Percentiles rank a stretch among this genome's conserved stretches.
Evolutionary conservation across 2,329 filamentous ascomycete genomes (phyloP).

Genomic region (Nannizzia gypsea): DNA sequence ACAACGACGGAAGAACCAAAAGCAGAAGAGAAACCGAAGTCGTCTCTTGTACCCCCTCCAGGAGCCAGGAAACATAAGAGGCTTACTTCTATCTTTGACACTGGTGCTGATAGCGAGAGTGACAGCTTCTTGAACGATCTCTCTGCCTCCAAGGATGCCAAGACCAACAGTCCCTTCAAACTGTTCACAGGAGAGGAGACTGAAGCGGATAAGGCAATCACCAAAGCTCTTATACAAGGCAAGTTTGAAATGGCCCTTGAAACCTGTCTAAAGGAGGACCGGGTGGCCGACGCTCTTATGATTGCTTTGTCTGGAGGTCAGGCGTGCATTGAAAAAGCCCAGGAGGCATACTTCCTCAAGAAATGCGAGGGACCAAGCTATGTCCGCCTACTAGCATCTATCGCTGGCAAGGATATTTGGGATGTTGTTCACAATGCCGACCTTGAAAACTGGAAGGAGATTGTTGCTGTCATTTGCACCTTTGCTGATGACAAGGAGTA

Average conservation of each 20-base stretch:
- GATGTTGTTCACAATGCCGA: conserved; percentile 96
- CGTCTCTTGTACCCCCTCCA: conserved; percentile 28
- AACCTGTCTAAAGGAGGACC: conserved; percentile 74
- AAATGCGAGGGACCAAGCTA: conserved; percentile 81
- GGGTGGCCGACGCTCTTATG: conserved; percentile 92
- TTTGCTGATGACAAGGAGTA: conserved; percentile 88
- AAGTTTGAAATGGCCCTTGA: conserved; percentile 84
- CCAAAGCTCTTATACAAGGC: conserved; percentile 75
- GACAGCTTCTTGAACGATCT: conserved; percentile 82
- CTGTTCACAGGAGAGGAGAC: conserved; percentile 77
- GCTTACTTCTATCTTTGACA: conserved; percentile 71
- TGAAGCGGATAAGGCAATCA: conserved; percentile 73
- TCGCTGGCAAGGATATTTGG: conserved; percentile 95
- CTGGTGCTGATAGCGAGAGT: conserved; percentile 58
- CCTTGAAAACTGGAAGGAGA: conserved; percentile 87
- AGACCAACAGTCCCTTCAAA: conserved; percentile 88
- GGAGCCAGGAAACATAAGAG: conserved; percentile 48
- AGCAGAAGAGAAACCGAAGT: conserved; percentile 9
- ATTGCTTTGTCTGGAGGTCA: conserved; percentile 95
- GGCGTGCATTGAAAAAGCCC: conserved; percentile 85
- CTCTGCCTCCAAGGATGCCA: conserved; percentile 77
- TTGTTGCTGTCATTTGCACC: conserved; percentile 90
- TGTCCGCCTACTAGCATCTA: conserved; percentile 74
- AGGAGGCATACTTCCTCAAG: conserved; percentile 76
- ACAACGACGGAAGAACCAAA: conserved; percentile 13